A percentile compares a stretch with the other conserved stretches of the same genome.
These are phyloP conservation scores for Clarireedia sp. DNA, from an alignment of 2,329 filamentous ascomycete genomes.

Conservation along the genomic window DNA sequence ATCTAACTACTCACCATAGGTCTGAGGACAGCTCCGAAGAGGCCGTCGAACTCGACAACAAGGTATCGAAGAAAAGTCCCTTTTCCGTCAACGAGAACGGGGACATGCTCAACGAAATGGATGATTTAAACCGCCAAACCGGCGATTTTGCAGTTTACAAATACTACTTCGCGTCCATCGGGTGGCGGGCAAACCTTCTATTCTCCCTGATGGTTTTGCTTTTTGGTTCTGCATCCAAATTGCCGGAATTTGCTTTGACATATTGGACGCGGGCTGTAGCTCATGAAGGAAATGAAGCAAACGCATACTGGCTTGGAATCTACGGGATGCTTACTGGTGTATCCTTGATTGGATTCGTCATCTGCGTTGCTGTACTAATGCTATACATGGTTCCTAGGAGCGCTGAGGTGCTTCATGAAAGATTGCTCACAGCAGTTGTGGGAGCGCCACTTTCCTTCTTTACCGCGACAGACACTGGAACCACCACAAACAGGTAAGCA, in stretches of 20 bases:
- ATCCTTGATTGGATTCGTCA: constrained; percentile 1
- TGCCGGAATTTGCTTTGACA: constrained; percentile 16
- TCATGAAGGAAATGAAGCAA: constrained; percentile 3
- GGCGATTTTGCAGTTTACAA: constrained; percentile 25
- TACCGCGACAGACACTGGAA: constrained; percentile 18
- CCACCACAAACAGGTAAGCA: constrained; percentile 16
- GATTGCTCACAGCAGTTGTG: constrained; percentile 38
- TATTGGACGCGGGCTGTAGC: constrained; percentile 10
- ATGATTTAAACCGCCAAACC: constrained; percentile 4
- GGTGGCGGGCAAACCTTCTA: constrained; percentile 12
- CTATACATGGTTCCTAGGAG: constrained; percentile 46
- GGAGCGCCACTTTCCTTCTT: constrained; percentile 33
- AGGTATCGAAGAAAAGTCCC: background rate
- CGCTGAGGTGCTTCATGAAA: constrained; percentile 40
- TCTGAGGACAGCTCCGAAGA: background rate
- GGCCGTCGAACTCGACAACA: background rate
- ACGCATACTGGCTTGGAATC: constrained; percentile 2
- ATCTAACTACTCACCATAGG: constrained; percentile 11
- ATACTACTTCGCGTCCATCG: constrained; percentile 24
- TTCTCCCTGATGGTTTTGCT: constrained; percentile 9
- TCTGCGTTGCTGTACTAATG: constrained; percentile 31
- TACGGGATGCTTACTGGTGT: constrained; percentile 3
- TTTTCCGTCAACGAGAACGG: constrained; percentile 1
- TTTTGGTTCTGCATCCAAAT: constrained; percentile 12
- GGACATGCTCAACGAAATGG: background rate